Evolutionary conservation across 108 stramenopile genomes (phyloP).

Genomic region (Chaetoceros muelleri): DNA sequence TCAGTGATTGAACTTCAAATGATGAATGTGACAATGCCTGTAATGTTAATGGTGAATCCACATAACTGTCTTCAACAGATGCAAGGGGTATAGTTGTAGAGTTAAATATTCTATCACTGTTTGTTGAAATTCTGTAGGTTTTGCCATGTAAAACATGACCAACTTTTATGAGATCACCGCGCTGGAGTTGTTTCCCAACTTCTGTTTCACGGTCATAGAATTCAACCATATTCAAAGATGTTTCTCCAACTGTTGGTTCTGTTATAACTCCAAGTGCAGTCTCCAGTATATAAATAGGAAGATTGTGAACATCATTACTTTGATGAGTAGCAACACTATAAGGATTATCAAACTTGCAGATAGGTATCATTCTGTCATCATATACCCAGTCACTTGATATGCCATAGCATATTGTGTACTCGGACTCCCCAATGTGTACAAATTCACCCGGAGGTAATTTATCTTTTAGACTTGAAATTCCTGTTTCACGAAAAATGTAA

Average conservation of each 20-base stretch:
- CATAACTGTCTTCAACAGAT: constrained; percentile 22
- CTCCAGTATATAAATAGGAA: constrained; percentile 52
- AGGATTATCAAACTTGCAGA: too few relatives aligned
- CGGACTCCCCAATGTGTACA: too few relatives aligned
- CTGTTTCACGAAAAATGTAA: too few relatives aligned
- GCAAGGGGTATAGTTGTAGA: constrained; percentile 30
- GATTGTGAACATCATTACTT: constrained; percentile 15
- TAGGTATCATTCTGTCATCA: too few relatives aligned
- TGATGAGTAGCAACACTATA: constrained; percentile 19
- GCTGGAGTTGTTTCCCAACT: constrained; percentile 19
- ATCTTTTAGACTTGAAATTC: too few relatives aligned
- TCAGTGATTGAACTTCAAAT: constrained; percentile 61
- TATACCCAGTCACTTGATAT: too few relatives aligned
- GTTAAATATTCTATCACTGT: constrained; percentile 16
- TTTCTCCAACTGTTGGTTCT: constrained; percentile 40
- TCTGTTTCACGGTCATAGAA: constrained; percentile 19
- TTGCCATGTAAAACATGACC: constrained; percentile 56
- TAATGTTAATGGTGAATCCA: constrained; percentile 29
- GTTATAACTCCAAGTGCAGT: constrained; percentile 45
- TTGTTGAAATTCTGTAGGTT: constrained; percentile 54
- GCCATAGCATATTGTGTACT: too few relatives aligned
- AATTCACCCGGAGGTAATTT: too few relatives aligned
- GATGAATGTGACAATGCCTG: constrained; percentile 36
- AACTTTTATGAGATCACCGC: constrained; percentile 56
- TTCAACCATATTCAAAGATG: constrained; percentile 33